Percentiles rank a stretch among this genome's conserved stretches.
Evolutionary conservation across 768 basidiomycete species (phyloP).

Genomic region (Exidia glandulosa): DNA sequence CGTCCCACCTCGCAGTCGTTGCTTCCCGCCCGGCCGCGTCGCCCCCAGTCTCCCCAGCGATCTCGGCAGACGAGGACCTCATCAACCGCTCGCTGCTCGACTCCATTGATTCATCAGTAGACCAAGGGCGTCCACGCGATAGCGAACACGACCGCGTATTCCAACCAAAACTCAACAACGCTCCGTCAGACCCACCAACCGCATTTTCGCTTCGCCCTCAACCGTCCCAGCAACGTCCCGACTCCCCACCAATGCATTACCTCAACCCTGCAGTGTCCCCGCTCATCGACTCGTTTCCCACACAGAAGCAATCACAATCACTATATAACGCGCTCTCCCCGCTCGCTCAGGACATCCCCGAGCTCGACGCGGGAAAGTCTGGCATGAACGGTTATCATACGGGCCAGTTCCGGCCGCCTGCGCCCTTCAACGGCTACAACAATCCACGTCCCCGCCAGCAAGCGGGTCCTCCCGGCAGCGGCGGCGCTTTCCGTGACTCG

Average conservation of each 20-base stretch:
- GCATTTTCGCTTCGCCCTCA: constrained; percentile 46
- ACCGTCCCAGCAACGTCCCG: constrained; percentile 31
- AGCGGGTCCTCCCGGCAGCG: neutral
- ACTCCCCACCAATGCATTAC: constrained; percentile 33
- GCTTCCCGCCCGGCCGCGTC: neutral
- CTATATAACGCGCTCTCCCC: neutral
- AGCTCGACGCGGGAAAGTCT: constrained; percentile 17
- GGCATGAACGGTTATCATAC: neutral
- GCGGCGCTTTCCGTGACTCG: neutral
- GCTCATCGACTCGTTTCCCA: neutral
- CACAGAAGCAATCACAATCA: neutral
- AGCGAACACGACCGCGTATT: constrained; percentile 39
- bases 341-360: constrained; percentile 13
- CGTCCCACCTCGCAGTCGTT: neutral
- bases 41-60: constrained; percentile 16
- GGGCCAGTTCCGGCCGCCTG: neutral
- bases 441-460: constrained; percentile 13
- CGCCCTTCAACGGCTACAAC: constrained; percentile 8
- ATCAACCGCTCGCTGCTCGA: constrained; percentile 79
- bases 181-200: constrained; percentile 6
- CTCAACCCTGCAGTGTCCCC: neutral
- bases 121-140: constrained; percentile 45
- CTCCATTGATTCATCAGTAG: constrained; percentile 73
- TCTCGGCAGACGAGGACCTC: constrained; percentile 56
- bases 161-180: constrained; percentile 14